Evolutionary conservation across 495 filamentous ascomycete genomes (phyloP).

Genomic region (Hyaloscypha variabilis): DNA sequence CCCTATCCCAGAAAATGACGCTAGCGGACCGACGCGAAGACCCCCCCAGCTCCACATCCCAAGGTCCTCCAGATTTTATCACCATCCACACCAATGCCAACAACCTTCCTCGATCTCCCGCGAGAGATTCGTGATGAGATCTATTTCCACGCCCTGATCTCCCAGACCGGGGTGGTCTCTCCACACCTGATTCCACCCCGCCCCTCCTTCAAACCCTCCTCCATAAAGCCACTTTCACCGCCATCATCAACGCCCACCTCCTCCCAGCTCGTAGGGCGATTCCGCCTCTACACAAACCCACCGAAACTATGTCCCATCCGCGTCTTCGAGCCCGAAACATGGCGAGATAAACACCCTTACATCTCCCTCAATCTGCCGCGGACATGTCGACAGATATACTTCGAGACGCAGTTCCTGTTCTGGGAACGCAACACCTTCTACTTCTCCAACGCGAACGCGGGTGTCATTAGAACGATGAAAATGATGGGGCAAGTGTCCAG

Average conservation of each 20-base stretch:
- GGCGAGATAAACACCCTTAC: not conserved
- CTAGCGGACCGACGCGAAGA: constrained; percentile 1
- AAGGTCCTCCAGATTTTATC: not conserved
- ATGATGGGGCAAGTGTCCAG: constrained; percentile 24
- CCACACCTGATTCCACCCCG: not conserved
- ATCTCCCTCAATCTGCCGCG: constrained; percentile 20
- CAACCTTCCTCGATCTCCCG: constrained; percentile 20
- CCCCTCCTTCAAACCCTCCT: not conserved
- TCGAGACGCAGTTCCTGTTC: constrained; percentile 24
- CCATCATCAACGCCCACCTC: not conserved
- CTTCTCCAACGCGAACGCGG: constrained; percentile 10
- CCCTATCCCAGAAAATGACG: not conserved
- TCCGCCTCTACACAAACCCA: not conserved
- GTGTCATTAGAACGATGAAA: constrained; percentile 11
- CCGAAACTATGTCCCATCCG: not conserved
- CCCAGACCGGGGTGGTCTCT: constrained; percentile 14
- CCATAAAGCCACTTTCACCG: not conserved
- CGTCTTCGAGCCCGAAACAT: not conserved
- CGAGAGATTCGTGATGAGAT: constrained; percentile 29
- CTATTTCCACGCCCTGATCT: constrained; percentile 24
- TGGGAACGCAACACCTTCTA: constrained; percentile 24
- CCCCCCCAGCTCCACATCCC: constrained; percentile 1
- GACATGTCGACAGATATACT: constrained; percentile 24
- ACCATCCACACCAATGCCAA: constrained; percentile 18
- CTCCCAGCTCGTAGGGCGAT: not conserved